Evolutionary conservation across 1,139 yeast genomes (phyloP), one percentile per base, ranked within the genome.

Genomic region (Nadsonia starkeyi-henricii): DNA sequence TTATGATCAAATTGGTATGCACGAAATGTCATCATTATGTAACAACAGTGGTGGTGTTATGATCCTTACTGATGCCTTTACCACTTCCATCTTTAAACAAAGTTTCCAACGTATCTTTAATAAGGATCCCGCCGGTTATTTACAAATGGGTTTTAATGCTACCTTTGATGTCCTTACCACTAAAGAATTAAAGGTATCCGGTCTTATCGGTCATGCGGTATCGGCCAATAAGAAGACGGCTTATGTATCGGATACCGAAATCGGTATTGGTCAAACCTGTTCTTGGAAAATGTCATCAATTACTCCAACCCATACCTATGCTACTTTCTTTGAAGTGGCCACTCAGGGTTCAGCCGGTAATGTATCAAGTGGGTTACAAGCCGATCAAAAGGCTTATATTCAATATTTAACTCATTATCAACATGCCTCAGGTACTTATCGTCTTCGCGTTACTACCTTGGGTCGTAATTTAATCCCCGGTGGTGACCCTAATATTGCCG

Each of bases 1-100:
- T 69, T 86, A 85, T 63, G 97, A 89, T 68, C 97, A 89, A 71
- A 82, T 88, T 54, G 97, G 97, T 63, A 79, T 88, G 75, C 81
- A 83, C 56, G 97, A 89, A 70, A 88, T 89, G 96, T 82, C 83
- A 65, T 73, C 80, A 51, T 70, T 89, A 58, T 75, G 94, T 51
- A 82, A 83, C 65, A 72, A 75, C 57, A 88, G 96, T 33, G 97
- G 96, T 57, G 97, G 97, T 64, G 81, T 81, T 26, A 70, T 89
- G 59, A 77, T 89, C 48, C 75, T 89, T 57, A 76, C 95, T 1
- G 97, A 89, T 72, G 91, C 96, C 7, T 89, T 89, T 68, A 85
- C 95, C 43, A 88, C 96, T 4, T 81, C 96, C 4, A 88, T 89
- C 58, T 89, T 89, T 72, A 86, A 86, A 65, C 95, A 88, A 67